Percentiles rank a stretch among this genome's conserved stretches.
These are phyloP conservation scores for Eucalyptus marginata DNA, from an alignment of 345 rosid genomes.

Conservation along the genomic window DNA sequence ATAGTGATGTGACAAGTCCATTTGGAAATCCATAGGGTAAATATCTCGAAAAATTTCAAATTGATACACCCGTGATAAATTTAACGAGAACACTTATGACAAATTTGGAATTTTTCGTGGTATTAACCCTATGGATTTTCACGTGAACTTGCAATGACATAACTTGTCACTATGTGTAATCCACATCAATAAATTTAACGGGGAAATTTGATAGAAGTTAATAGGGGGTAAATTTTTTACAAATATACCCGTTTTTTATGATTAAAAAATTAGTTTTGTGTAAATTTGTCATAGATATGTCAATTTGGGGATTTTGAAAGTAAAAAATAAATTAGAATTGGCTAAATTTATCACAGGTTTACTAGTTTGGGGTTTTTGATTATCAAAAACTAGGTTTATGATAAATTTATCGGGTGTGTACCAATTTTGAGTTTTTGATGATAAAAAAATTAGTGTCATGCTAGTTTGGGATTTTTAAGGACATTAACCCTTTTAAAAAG, in stretches of 20 bases:
- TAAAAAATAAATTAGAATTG: too few relatives aligned
- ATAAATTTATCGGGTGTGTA: accelerated
- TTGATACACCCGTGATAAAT: accelerated
- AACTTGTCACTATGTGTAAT: too few relatives aligned
- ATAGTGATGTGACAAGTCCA: too few relatives aligned
- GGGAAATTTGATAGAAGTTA: accelerated
- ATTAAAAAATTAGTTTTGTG: accelerated
- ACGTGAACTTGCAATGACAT: too few relatives aligned
- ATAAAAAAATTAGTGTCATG: accelerated
- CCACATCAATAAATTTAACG: accelerated
- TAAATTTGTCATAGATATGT: accelerated
- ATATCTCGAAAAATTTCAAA: accelerated
- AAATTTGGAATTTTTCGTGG: too few relatives aligned
- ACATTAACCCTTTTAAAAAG: too few relatives aligned
- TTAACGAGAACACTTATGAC: accelerated
- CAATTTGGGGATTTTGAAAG: accelerated
- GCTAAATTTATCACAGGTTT: accelerated
- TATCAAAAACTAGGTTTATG: too few relatives aligned
- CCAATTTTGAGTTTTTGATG: accelerated
- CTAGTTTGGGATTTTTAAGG: too few relatives aligned
- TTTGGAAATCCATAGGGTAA: too few relatives aligned
- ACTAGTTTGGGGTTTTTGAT: accelerated
- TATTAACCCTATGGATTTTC: too few relatives aligned
- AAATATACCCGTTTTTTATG: accelerated
- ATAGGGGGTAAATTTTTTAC: too few relatives aligned